Conservation (phyloP, 2,329 filamentous ascomycete genomes). For the Periconia digitata region DNA sequence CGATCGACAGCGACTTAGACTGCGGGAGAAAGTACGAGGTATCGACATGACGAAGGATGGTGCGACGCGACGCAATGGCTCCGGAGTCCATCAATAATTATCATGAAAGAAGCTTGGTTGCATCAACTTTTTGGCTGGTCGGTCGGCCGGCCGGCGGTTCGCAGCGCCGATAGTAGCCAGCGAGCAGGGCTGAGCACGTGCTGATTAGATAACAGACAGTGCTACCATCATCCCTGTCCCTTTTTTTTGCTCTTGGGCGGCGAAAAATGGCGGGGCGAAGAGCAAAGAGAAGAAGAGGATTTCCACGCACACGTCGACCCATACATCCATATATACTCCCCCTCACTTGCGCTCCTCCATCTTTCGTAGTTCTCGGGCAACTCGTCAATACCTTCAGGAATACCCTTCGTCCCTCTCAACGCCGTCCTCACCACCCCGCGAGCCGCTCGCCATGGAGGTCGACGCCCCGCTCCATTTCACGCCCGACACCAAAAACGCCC, state of each 20-base stretch:
- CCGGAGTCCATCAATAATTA: too few species aligned
- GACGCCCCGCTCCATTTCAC: slow-evolving; percentile 44
- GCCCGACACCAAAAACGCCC: slow-evolving; percentile 45
- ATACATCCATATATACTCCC: too few species aligned
- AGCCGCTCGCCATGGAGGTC: slow-evolving; percentile 41
- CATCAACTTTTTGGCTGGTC: too few species aligned
- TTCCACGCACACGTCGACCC: too few species aligned
- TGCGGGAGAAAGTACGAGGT: slow-evolving; percentile 21
- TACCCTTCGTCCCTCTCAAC: too few species aligned
- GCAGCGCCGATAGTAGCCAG: slow-evolving; percentile 9
- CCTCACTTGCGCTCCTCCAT: too few species aligned
- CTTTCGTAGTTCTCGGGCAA: too few species aligned
- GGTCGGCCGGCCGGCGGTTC: slow-evolving; percentile 14
- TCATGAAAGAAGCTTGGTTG: too few species aligned
- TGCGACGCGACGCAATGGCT: too few species aligned
- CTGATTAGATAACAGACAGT: slow-evolving; percentile 26
- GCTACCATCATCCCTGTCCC: too few species aligned
- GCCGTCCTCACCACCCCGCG: slow-evolving; percentile 2
- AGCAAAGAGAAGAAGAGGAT: too few species aligned
- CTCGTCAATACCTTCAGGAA: too few species aligned
- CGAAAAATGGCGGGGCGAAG: slow-evolving; percentile 11
- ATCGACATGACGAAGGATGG: slow-evolving; percentile 29
- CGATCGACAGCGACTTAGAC: slow-evolving; percentile 23
- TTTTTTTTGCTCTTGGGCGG: neutral
- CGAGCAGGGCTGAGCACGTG: slow-evolving; percentile 24